Conservation (phyloP, 2,329 filamentous ascomycete genomes). For the Fusarium lateritium region DNA sequence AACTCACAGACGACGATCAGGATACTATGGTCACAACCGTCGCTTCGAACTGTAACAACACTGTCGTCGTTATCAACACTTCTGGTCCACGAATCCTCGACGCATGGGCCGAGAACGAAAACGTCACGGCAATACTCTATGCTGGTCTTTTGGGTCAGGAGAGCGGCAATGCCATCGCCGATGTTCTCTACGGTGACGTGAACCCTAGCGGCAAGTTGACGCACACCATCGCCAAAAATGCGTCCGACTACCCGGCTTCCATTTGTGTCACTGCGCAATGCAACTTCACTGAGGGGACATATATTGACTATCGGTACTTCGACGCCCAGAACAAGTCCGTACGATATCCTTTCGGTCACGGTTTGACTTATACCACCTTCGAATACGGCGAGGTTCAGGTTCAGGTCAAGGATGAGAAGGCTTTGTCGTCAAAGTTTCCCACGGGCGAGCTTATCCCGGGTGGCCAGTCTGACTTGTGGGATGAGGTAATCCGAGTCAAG, state of each 20-base stretch:
- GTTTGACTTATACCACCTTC: neutral
- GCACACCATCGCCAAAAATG: neutral
- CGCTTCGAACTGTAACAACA: slow-evolving; percentile 57
- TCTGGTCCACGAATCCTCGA: slow-evolving; percentile 73
- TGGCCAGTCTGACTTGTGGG: neutral
- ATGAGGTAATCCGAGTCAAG: neutral
- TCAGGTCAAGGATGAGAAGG: too few relatives aligned
- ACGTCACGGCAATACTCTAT: slow-evolving; percentile 74
- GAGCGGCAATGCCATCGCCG: neutral
- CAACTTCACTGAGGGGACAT: neutral
- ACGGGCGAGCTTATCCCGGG: neutral
- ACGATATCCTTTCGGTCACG: neutral
- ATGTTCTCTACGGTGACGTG: neutral
- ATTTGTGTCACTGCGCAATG: slow-evolving; percentile 2
- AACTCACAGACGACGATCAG: slow-evolving; percentile 69
- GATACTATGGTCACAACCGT: slow-evolving; percentile 73
- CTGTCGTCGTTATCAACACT: slow-evolving; percentile 76
- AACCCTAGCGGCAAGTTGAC: neutral
- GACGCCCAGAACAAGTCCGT: neutral
- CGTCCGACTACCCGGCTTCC: neutral
- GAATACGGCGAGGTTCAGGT: neutral
- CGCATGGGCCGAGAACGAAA: slow-evolving; percentile 58
- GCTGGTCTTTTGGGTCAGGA: slow-evolving; percentile 82
- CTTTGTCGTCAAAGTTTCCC: neutral
- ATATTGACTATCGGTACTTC: slow-evolving; percentile 1